Conservation (phyloP, 225 moss, liverwort and hornwort species). For the Polytrichum commune region DNA sequence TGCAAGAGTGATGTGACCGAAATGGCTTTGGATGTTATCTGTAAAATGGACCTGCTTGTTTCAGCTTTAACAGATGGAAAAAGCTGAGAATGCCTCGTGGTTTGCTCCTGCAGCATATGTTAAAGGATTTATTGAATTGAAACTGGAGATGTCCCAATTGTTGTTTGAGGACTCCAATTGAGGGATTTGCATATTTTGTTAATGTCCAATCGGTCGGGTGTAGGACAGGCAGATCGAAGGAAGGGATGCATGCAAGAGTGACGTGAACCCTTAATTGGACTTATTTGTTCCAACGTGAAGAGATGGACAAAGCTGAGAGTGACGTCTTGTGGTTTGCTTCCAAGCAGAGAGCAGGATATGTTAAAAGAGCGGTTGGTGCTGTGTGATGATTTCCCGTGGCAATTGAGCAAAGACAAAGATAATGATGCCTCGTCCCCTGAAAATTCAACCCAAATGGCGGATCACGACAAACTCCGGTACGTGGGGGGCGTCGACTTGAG, state of each 20-base stretch:
- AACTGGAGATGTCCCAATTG: not conserved
- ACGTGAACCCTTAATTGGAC: not conserved
- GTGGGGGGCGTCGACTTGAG: constrained; percentile 94
- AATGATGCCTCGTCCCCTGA: constrained; percentile 9
- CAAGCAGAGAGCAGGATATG: constrained; percentile 72
- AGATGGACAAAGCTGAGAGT: constrained; percentile 1
- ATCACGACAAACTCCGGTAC: constrained; percentile 47
- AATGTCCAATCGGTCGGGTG: not conserved
- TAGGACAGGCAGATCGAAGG: too few relatives aligned
- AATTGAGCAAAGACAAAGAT: constrained; percentile 17
- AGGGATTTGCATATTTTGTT: not conserved
- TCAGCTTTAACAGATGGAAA: not conserved
- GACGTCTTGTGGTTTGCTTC: not conserved
- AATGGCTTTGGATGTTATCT: too few relatives aligned
- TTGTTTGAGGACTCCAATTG: not conserved
- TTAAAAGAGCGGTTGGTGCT: constrained; percentile 77
- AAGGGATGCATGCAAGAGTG: not conserved
- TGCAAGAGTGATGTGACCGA: not conserved
- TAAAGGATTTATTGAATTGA: constrained; percentile 38
- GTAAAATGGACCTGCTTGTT: not conserved
- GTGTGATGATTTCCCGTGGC: constrained; percentile 74
- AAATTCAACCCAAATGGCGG: constrained; percentile 12
- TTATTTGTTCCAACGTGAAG: not conserved
- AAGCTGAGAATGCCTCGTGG: not conserved
- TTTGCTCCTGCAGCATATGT: constrained; percentile 37